A percentile compares a stretch with the other conserved stretches of the same genome.
Conservation (phyloP, 2,329 filamentous ascomycete species). For the Colletotrichum karsti region DNA sequence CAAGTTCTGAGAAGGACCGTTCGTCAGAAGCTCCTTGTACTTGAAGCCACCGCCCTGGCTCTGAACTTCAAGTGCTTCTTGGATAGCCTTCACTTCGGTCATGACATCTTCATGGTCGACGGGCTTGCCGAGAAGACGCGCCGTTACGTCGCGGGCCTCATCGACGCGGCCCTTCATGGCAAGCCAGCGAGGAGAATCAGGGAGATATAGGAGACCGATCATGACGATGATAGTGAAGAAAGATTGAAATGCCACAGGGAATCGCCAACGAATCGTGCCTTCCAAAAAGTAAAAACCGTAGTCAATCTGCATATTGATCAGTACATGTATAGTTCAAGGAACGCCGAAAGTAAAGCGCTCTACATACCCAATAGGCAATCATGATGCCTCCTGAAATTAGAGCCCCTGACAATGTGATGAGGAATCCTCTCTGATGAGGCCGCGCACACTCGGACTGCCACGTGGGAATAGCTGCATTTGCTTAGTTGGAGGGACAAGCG, state of each 20-base stretch:
- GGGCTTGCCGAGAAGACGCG: conserved; percentile 34
- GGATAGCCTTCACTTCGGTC: conserved; percentile 29
- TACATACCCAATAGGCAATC: conserved; percentile 41
- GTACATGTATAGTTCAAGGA: background rate
- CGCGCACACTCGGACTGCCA: conserved; percentile 40
- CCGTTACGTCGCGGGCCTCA: conserved; percentile 35
- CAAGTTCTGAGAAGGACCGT: conserved; percentile 72
- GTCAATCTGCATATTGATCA: background rate
- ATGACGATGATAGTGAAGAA: conserved; percentile 43
- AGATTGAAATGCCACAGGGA: conserved; percentile 41
- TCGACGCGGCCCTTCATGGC: conserved; percentile 40
- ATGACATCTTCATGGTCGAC: conserved; percentile 36
- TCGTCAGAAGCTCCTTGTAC: conserved; percentile 49
- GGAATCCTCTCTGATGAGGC: conserved; percentile 36
- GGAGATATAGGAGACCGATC: conserved; percentile 41
- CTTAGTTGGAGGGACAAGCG: background rate
- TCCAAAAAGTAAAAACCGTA: conserved; percentile 40
- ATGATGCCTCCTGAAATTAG: conserved; percentile 40
- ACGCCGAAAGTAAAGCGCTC: background rate
- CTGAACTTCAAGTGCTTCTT: conserved; percentile 36
- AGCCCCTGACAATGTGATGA: conserved; percentile 37
- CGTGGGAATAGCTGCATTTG: conserved; percentile 33
- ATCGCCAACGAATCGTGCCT: conserved; percentile 41
- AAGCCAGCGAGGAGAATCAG: conserved; percentile 46
- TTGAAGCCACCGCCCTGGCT: conserved; percentile 32